Evolutionary conservation across 192 early-diverging fungal genomes (phyloP).

Genomic region (Dissophora globulifera): DNA sequence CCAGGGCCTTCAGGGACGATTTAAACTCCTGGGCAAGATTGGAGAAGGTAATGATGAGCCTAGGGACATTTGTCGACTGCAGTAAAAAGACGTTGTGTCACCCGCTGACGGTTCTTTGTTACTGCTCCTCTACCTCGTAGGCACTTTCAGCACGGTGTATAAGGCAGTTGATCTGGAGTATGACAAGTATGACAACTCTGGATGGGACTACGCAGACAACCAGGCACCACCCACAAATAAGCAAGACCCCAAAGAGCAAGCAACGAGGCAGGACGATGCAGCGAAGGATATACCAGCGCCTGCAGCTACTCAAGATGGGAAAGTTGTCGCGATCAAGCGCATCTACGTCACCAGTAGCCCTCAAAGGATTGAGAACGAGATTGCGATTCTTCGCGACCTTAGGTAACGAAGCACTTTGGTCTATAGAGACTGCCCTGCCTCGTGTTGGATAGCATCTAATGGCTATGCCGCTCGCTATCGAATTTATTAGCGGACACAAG

Average conservation of each 20-base stretch:
- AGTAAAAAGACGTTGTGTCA: too few relatives aligned
- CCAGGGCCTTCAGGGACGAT: constrained; percentile 67
- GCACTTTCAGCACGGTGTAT: constrained; percentile 94
- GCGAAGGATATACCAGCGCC: background rate
- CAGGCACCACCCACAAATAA: constrained; percentile 20
- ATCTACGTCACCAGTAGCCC: constrained; percentile 88
- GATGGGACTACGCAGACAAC: constrained; percentile 65
- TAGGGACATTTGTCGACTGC: too few relatives aligned
- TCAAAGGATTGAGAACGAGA: constrained; percentile 82
- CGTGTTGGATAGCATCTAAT: too few relatives aligned
- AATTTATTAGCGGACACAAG: constrained; percentile 63
- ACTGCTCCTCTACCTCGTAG: too few relatives aligned
- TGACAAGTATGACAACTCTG: constrained; percentile 74
- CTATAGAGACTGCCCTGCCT: too few relatives aligned
- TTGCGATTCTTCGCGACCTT: constrained; percentile 77
- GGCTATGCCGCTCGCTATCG: background rate
- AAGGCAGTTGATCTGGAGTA: constrained; percentile 85
- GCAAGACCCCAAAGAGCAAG: background rate
- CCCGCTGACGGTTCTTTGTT: too few relatives aligned
- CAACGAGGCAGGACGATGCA: background rate
- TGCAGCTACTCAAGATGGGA: constrained; percentile 18
- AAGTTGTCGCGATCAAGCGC: constrained; percentile 84
- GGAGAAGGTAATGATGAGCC: constrained; percentile 70
- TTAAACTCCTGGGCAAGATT: constrained; percentile 79
- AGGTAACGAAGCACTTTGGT: too few relatives aligned